Evolutionary conservation across 345 rosid genomes (phyloP), one percentile per base, ranked within the genome.

Genomic region (Hibiscus mutabilis): DNA sequence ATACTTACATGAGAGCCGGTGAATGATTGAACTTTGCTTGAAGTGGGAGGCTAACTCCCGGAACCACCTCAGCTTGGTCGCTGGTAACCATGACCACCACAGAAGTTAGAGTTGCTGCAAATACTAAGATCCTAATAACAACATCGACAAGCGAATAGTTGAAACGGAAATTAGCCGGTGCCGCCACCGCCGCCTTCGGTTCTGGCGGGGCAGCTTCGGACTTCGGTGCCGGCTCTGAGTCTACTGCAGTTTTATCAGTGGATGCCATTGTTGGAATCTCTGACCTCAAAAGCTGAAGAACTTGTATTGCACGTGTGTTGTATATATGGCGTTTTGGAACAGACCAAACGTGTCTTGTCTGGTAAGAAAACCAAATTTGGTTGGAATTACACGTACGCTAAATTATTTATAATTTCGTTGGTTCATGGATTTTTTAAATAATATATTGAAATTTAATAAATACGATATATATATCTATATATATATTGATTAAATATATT

Each of bases 1-100:
- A 60, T 8, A 73, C 88, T 78, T n/a, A 91, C 98, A 88, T 70
- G 76, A 88, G 82, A 66, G 96, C 96, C 0, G 97, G 96, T 0
- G 96, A 87, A 70, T 93, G 76, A 42, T 33, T 79, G 69, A 91
- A 91, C 79, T 87, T 88, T 63, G 91, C 91, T 11, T 78, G 40
- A 40, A 62, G 22, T 31, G 71, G 80, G 51, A 68, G 31, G 0
- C 2, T 61, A 11, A 27, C 0, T 7, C 2, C 11, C 15, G 58
- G 65, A 75, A 75, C 72, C 10, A 59, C 1, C 76, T 74, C 74
- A 0, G 90, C 86, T 79, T 93, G 87, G 77, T 87, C 76, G 77
- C 90, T 76, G 0, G 91, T 86, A 58, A 78, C 86, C 81, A 88
- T 79, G 22, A 93, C 82, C 58, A 88, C 69, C 9, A 93, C 58